A percentile compares a stretch with the other conserved stretches of the same genome.
These are phyloP conservation scores for Alternaria panax DNA, from an alignment of 2,329 filamentous ascomycete species.

Conservation along the genomic window DNA sequence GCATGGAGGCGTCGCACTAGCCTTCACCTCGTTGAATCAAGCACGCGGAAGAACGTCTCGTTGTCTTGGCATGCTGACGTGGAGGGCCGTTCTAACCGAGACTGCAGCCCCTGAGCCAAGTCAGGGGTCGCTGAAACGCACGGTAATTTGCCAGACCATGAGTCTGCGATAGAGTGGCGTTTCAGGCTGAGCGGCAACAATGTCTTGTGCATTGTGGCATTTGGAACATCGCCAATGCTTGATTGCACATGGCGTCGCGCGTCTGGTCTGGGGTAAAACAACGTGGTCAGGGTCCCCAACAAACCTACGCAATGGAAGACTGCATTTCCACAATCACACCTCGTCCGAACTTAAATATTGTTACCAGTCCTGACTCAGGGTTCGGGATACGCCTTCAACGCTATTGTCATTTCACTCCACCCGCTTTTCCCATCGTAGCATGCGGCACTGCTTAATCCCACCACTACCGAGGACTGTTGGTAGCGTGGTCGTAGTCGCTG, in stretches of 20 bases:
- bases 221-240: background rate
- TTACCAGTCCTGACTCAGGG: background rate
- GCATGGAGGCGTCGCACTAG: slow-evolving; percentile 2
- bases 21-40: slow-evolving; percentile 13
- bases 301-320: background rate
- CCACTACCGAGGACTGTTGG: slow-evolving; percentile 19
- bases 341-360: background rate
- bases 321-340: background rate
- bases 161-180: background rate
- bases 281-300: background rate
- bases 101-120: slow-evolving; percentile 10
- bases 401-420: background rate
- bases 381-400: background rate
- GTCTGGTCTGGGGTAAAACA: background rate
- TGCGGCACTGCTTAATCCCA: slow-evolving; percentile 9
- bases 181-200: background rate
- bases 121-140: slow-evolving; percentile 15
- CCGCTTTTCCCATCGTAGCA: background rate
- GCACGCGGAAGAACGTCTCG: slow-evolving; percentile 15
- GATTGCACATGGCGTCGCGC: background rate
- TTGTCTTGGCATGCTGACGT: slow-evolving; percentile 23
- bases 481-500: slow-evolving; percentile 33
- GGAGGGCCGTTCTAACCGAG: slow-evolving; percentile 19
- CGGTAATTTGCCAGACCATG: background rate
- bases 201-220: background rate